A percentile compares a stretch with the other conserved stretches of the same genome.
Conservation (phyloP, 305 asterid genomes). For the Ajuga reptans region DNA sequence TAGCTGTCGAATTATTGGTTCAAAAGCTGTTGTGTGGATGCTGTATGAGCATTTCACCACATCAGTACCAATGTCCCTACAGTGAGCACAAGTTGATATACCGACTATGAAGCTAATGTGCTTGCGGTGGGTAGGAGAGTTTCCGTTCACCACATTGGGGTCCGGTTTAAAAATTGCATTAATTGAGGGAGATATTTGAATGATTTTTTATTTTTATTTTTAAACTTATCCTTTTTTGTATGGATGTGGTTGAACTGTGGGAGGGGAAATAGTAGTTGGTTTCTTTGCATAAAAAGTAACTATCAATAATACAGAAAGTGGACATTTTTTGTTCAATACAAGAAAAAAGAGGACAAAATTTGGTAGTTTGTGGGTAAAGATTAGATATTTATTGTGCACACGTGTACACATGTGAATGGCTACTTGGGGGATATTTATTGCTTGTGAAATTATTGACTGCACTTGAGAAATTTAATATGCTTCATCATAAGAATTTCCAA, state of each 20-base stretch:
- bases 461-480: no score
- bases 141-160: no score
- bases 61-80: no score
- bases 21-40: conserved; percentile 1
- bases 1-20: conserved; percentile 4
- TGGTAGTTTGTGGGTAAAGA: neutral
- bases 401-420: neutral
- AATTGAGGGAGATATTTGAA: no score
- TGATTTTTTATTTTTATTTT: no score
- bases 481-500: no score
- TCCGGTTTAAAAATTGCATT: no score
- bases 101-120: no score
- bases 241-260: conserved; percentile 12
- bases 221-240: conserved; percentile 1
- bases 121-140: no score
- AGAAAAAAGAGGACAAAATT: neutral
- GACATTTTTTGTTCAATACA: no score
- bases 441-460: neutral
- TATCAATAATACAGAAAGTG: neutral
- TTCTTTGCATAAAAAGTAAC: neutral
- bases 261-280: neutral
- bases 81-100: no score
- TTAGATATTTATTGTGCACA: neutral
- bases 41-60: neutral
- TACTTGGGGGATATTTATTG: neutral